Conservation (phyloP, 2,329 filamentous ascomycete genomes). For the Alternaria metachromatica region DNA sequence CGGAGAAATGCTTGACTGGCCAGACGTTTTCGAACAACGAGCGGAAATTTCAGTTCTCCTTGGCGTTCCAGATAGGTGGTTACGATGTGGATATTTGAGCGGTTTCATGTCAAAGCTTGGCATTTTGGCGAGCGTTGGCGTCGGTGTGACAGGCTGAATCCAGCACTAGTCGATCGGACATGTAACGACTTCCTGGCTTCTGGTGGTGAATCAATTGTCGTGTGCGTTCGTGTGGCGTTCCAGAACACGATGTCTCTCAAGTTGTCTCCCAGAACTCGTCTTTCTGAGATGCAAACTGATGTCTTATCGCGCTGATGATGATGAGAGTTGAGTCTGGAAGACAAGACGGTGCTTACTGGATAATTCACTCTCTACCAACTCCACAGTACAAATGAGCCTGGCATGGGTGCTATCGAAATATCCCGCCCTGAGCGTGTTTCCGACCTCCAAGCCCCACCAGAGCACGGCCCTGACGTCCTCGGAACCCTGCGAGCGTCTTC, state of each 20-base stretch:
- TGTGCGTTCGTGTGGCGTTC: not conserved
- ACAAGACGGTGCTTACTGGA: not conserved
- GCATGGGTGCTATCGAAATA: not conserved
- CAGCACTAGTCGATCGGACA: constrained; percentile 1
- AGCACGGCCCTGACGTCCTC: not conserved
- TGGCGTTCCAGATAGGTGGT: constrained; percentile 3
- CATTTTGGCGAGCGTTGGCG: constrained; percentile 5
- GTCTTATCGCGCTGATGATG: not conserved
- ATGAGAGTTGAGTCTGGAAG: not conserved
- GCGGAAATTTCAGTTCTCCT: constrained; percentile 7
- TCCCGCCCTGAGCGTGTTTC: not conserved
- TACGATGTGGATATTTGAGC: constrained; percentile 3
- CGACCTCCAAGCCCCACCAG: not conserved
- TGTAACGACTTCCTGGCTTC: not conserved
- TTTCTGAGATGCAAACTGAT: not conserved
- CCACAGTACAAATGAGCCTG: not conserved
- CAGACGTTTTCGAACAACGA: constrained; percentile 1
- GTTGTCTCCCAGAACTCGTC: not conserved
- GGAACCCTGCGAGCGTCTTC: not conserved
- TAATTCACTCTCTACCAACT: not conserved
- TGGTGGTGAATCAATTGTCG: not conserved
- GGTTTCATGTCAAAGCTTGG: constrained; percentile 18
- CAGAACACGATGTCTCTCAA: not conserved
- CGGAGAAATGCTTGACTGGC: constrained; percentile 10
- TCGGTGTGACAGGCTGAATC: constrained; percentile 11